phyloP scores from a whole-genome alignment of 768 basidiomycete genomes.

The Boletus subparvulus region DNA sequence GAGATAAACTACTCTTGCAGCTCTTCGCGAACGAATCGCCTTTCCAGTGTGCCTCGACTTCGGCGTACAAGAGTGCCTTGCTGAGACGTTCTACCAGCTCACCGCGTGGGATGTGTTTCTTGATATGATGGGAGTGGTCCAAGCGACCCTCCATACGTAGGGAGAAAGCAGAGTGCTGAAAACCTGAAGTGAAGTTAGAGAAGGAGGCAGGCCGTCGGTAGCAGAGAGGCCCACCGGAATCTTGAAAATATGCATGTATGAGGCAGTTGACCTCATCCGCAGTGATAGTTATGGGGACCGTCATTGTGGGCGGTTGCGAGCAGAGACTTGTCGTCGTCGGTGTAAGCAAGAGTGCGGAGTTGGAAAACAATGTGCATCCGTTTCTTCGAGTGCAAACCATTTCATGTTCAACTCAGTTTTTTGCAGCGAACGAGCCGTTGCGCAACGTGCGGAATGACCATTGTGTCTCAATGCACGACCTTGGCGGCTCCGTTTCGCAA shows the following conservation, averaged over 20 bases:
- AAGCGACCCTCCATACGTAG: conserved; percentile 72
- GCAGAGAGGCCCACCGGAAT: conserved; percentile 56
- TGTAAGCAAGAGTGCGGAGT: conserved; percentile 23
- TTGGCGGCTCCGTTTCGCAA: not conserved
- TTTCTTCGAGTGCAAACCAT: not conserved
- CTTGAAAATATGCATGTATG: conserved; percentile 80
- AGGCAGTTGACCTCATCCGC: conserved; percentile 86
- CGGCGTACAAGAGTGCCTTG: conserved; percentile 77
- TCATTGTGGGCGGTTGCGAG: conserved; percentile 24
- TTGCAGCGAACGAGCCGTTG: not conserved
- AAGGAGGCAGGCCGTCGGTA: not conserved
- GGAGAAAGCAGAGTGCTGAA: conserved; percentile 80
- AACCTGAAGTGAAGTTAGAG: conserved; percentile 46
- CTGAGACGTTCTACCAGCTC: conserved; percentile 78
- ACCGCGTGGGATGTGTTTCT: conserved; percentile 76
- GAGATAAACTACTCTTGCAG: conserved; percentile 70
- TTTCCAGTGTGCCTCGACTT: conserved; percentile 84
- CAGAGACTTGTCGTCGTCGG: not conserved
- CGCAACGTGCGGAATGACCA: too few relatives aligned
- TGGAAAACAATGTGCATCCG: conserved; percentile 15
- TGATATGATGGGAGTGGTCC: conserved; percentile 64
- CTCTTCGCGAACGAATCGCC: conserved; percentile 56
- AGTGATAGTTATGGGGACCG: conserved; percentile 58
- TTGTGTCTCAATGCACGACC: not conserved
- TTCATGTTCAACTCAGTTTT: not conserved